Conservation (phyloP, 805 yeast genomes). For the Wickerhamiella galacta region DNA sequence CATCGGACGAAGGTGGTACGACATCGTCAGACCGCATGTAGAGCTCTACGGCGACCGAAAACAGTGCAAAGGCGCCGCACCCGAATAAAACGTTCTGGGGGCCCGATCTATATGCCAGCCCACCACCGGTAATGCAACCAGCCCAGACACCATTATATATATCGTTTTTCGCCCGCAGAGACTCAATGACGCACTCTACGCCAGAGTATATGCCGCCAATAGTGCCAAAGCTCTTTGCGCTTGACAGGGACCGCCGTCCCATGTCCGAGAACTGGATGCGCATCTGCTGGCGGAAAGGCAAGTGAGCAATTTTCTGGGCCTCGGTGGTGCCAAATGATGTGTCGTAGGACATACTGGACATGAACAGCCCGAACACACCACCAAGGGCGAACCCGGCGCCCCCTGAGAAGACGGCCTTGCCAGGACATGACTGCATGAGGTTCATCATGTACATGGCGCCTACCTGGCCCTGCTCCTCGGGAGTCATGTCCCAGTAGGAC, state of each 20-base stretch:
- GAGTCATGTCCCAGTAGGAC: slow-evolving; percentile 55
- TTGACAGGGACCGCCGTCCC: slow-evolving; percentile 73
- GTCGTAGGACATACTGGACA: slow-evolving; percentile 67
- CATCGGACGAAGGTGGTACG: slow-evolving; percentile 76
- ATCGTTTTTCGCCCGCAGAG: slow-evolving; percentile 77
- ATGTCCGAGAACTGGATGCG: slow-evolving; percentile 79
- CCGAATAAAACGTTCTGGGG: slow-evolving; percentile 86
- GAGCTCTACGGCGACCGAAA: slow-evolving; percentile 52
- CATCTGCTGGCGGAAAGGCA: slow-evolving; percentile 88
- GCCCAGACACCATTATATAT: slow-evolving; percentile 82
- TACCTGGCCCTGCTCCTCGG: slow-evolving; percentile 81
- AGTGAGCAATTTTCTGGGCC: slow-evolving; percentile 47
- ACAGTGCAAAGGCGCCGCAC: slow-evolving; percentile 95
- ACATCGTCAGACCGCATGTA: slow-evolving; percentile 74
- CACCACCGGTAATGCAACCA: slow-evolving; percentile 95
- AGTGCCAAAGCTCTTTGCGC: slow-evolving; percentile 88
- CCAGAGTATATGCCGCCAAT: slow-evolving; percentile 86
- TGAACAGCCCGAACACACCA: slow-evolving; percentile 88
- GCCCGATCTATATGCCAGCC: slow-evolving; percentile 79
- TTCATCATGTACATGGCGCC: slow-evolving; percentile 74
- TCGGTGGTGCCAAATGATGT: slow-evolving; percentile 46
- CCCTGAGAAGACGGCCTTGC: slow-evolving; percentile 80
- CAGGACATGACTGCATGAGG: slow-evolving; percentile 86
- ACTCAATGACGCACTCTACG: slow-evolving; percentile 78
- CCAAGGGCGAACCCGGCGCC: slow-evolving; percentile 89